phyloP scores from a whole-genome alignment of 805 yeast genomes.

The Kluyveromyces nonfermentans region DNA sequence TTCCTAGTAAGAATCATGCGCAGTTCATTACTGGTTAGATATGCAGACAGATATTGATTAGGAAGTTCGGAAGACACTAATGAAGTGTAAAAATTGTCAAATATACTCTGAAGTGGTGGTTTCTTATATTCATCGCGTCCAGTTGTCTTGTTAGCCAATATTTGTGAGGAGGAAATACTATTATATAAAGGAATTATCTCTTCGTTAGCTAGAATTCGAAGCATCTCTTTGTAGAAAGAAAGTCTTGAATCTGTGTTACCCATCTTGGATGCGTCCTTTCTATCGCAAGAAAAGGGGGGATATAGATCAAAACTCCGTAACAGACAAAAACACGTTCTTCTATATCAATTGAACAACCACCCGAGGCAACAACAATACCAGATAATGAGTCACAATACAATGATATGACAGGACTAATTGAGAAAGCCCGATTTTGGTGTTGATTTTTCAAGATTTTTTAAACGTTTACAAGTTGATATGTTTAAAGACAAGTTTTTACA shows the following conservation, averaged over 20 bases:
- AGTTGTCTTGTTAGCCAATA: neutral
- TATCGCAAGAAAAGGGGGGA: neutral
- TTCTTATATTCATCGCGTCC: neutral
- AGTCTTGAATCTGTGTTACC: conserved; percentile 65
- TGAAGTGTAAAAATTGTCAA: conserved; percentile 1
- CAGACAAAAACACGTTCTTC: neutral
- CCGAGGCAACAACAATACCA: neutral
- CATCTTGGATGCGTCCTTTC: conserved; percentile 36
- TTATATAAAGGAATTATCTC: conserved; percentile 11
- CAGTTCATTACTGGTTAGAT: conserved; percentile 46
- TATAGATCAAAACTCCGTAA: neutral
- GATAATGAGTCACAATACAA: neutral
- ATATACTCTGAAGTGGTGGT: neutral
- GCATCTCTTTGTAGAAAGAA: conserved; percentile 45
- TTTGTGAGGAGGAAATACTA: conserved; percentile 3
- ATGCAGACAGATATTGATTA: conserved; percentile 1
- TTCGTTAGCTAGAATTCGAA: conserved; percentile 48
- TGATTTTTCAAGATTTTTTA: too few relatives aligned
- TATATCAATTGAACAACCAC: neutral
- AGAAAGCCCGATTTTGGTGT: too few relatives aligned
- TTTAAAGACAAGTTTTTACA: too few relatives aligned
- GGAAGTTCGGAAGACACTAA: conserved; percentile 2
- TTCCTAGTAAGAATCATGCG: conserved; percentile 51
- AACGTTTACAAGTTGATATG: too few relatives aligned
- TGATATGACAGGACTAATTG: too few relatives aligned